A percentile compares a stretch with the other conserved stretches of the same genome.
Evolutionary conservation across 1,284 basidiomycete genomes (phyloP).

Genomic region (Pyrrhoderma lamaoense): DNA sequence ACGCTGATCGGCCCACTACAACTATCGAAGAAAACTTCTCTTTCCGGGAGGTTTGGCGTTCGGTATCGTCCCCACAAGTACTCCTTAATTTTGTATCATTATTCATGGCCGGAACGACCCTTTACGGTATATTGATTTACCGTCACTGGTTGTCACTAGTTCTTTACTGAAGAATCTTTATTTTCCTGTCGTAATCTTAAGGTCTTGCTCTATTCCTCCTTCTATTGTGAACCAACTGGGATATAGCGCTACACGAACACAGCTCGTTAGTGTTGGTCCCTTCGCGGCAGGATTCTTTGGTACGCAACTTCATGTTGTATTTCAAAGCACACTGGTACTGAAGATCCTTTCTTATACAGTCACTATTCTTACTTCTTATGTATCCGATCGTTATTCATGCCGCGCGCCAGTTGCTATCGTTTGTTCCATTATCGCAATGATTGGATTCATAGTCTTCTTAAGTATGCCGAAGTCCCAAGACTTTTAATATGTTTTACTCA

Average conservation of each 20-base stretch:
- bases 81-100: constrained; percentile 33
- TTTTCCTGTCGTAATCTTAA: background rate
- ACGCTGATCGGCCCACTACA: constrained; percentile 27
- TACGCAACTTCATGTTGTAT: constrained; percentile 16
- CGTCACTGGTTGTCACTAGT: background rate
- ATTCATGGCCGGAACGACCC: constrained; percentile 38
- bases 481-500: background rate
- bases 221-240: constrained; percentile 40
- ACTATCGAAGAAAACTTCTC: constrained; percentile 28
- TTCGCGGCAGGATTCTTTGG: constrained; percentile 29
- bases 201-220: constrained; percentile 34
- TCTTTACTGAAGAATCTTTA: background rate
- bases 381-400: constrained; percentile 14
- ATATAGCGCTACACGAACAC: constrained; percentile 27
- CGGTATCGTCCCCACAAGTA: constrained; percentile 29
- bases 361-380: constrained; percentile 14
- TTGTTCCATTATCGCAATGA: constrained; percentile 9
- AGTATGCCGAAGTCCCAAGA: no score
- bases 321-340: background rate
- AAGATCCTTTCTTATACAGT: constrained; percentile 12
- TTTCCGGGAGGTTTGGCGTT: constrained; percentile 25
- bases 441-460: constrained; percentile 14
- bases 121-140: constrained; percentile 29
- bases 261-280: constrained; percentile 30
- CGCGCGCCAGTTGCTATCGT: constrained; percentile 9